Base-by-base conservation (phyloP, 2,329 filamentous ascomycete species). In the Cercospora citrullina region DNA sequence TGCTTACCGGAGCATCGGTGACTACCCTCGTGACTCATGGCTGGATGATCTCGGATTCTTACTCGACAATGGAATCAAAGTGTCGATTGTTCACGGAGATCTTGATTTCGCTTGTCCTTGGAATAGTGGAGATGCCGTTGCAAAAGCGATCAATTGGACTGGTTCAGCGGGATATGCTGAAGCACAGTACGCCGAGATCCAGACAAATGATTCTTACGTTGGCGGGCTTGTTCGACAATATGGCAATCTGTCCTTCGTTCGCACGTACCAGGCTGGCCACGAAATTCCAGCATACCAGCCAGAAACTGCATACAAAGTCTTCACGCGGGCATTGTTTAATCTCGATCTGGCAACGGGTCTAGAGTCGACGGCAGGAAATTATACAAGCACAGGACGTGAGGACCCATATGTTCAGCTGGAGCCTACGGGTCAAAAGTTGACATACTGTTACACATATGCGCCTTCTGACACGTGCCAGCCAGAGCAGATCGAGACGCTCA, bases 281-380 rank as follows among this genome's bases (percentile, higher is more conserved):
- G 71, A 72, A 30, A 68, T 42, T 26, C 67, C 68, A 1, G 65
- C 48, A 10, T 87, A 87, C 71, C 85, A 87, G 70, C 86, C 86
- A 0, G 80, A 87, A 72, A 85, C 84, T 0, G 80, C 83, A 3
- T 86, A 83, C 64, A 78, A 84, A 66, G 83, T 88, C 60, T 87
- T 88, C 76, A 79, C 81, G 18, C 84, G 86, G 4, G 81, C 82
- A 0, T 79, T 86, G 55, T 79, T 82, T 63, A 82, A 84, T 64
- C 79, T 77, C 8, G 86, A 87, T 66, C 80, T 89, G 57, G 84
- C 85, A 0, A 88, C 86, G 2, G 87, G 87, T 0, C 62, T 57
- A 6, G 26, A 84, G 63, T 74, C 77, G 4, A 82, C 80, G 2
- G 51, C 76, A 67, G 66, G 81, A 78, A 36, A 61, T 7, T 84